A percentile compares a stretch with the other conserved stretches of the same genome.
These are phyloP conservation scores for Cyclostephanos invisitatus DNA, from an alignment of 108 stramenopile genomes.

Conservation along the genomic window DNA sequence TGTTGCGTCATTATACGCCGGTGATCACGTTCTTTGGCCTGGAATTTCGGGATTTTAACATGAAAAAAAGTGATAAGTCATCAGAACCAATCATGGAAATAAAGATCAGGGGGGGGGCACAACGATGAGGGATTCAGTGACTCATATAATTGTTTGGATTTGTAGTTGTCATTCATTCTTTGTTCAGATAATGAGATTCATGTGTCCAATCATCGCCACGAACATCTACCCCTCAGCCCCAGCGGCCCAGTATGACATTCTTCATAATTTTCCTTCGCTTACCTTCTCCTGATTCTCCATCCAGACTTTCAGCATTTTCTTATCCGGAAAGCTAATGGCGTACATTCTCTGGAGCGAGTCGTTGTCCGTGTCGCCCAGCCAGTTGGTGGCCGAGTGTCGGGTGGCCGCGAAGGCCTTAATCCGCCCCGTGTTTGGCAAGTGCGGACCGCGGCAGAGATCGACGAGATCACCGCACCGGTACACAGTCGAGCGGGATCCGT, in stretches of 20 bases:
- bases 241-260: background rate
- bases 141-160: constrained; percentile 72
- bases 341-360: constrained; percentile 97
- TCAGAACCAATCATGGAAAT: background rate
- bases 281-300: constrained; percentile 92
- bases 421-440: constrained; percentile 92
- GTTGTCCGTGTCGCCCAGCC: constrained; percentile 97
- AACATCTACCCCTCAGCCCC: constrained; percentile 3
- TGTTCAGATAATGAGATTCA: constrained; percentile 86
- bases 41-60: background rate
- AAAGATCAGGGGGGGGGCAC: background rate
- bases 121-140: constrained; percentile 14
- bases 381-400: constrained; percentile 92
- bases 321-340: constrained; percentile 98
- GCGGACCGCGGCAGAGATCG: constrained; percentile 98
- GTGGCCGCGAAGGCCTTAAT: constrained; percentile 95
- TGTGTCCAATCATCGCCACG: constrained; percentile 55
- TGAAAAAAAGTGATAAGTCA: background rate
- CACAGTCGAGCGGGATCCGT: constrained; percentile 95
- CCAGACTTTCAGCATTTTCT: constrained; percentile 96
- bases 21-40: constrained; percentile 98
- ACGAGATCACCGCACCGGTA: constrained; percentile 97
- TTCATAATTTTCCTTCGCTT: constrained; percentile 10
- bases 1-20: constrained; percentile 91
- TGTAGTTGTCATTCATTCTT: constrained; percentile 41